Evolutionary conservation across 1,284 basidiomycete genomes (phyloP), one percentile per base, ranked within the genome.

Genomic region (Gomphus sp.): DNA sequence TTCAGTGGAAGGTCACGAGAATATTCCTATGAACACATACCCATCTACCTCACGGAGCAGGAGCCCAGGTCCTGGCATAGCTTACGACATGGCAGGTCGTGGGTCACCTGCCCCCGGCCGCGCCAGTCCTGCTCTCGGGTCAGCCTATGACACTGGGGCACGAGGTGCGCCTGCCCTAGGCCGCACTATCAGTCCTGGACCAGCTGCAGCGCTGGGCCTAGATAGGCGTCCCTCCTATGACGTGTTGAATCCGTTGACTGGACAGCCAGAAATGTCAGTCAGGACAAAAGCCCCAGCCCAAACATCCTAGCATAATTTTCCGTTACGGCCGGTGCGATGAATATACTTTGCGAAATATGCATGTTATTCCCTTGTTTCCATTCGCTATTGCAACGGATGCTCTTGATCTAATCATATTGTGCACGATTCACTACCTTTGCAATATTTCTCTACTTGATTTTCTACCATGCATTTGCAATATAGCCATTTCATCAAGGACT

Each of bases 1-100:
- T 59, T 57, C 70, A 4, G 70, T 61, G 34, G 56, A 64, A 52
- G 60, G 65, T 22, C 54, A 61, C 58, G 48, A 56, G 50, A 61
- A 55, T 31, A 86, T 87, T 56, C 84, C 87, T 16, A 90, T 91
- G 88, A 89, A 81, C 0, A 87, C 89, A 64, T 80, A 89, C 73
- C 73, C 71, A 18, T 72, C 73, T 25, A 67, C 71, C 43, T 68
- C 74, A 41, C 69, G 74, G 63, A 79, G 55, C 61, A 62, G 65
- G 65, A 75, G 62, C 65, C 76, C 63, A 45, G 62, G 58, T 52
- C 72, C 67, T 41, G 65, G 56, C 49, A 60, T 69, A 55, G 64
- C 66, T 55, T 71, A 73, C 63, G 71, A 70, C 45, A 52, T 54
- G 43, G 52, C 43, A 6, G 58, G 58, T 43, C 51, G 58, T 33